These are phyloP conservation scores for Nicotiana paniculata DNA, from an alignment of 257 asterid genomes.

Conservation along the genomic window DNA sequence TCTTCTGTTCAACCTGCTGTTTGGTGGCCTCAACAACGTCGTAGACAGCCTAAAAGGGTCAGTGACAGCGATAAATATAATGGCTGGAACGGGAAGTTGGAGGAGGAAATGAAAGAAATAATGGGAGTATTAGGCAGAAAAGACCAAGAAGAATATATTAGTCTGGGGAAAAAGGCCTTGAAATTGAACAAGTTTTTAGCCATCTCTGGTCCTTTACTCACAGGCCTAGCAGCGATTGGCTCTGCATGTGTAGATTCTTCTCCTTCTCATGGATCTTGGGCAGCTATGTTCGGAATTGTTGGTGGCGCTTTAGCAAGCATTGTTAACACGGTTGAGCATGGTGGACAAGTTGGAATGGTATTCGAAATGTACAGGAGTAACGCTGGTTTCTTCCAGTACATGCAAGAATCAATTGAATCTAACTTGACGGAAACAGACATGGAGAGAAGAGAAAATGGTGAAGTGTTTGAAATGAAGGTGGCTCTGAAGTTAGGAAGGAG, in stretches of 20 bases:
- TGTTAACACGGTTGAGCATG: constrained; percentile 63
- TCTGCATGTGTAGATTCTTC: constrained; percentile 30
- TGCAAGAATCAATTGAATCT: constrained; percentile 51
- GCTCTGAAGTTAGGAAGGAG: constrained; percentile 72
- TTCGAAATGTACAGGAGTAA: constrained; percentile 69
- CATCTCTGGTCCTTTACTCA: constrained; percentile 42
- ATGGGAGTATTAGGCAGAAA: constrained; percentile 23
- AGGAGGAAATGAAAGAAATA: constrained; percentile 51
- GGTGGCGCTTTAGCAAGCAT: constrained; percentile 64
- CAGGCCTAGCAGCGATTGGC: constrained; percentile 59
- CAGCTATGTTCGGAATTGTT: constrained; percentile 32
- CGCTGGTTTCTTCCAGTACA: constrained; percentile 59
- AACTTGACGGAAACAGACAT: constrained; percentile 39
- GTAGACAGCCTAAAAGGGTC: constrained; percentile 3
- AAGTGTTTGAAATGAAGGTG: constrained; percentile 56
- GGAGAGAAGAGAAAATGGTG: constrained; percentile 57
- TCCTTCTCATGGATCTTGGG: constrained; percentile 26
- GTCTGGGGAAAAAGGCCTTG: constrained; percentile 43
- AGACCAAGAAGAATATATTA: constrained; percentile 49
- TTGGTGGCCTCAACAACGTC: constrained; percentile 43
- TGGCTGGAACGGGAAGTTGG: constrained; percentile 53
- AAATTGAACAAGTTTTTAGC: constrained; percentile 48
- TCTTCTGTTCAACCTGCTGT: constrained; percentile 40
- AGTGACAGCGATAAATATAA: not conserved
- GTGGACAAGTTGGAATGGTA: constrained; percentile 82